Base-by-base conservation (phyloP, 2,329 filamentous ascomycete species). In the Ophiostoma sp. region DNA sequence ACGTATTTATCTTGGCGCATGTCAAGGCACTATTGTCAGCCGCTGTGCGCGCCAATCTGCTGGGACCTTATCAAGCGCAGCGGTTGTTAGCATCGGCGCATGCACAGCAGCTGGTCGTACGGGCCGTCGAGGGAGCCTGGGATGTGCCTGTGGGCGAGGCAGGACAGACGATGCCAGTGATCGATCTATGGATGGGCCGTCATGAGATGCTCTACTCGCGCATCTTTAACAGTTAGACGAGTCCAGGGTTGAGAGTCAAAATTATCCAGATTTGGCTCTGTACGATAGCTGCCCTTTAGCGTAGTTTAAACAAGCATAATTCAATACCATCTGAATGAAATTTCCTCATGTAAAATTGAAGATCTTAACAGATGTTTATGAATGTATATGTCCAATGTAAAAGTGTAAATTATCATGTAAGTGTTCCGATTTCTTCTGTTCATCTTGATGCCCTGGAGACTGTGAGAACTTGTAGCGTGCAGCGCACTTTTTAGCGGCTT, bases 161-260 rank as follows among this genome's bases (percentile, higher is more conserved):
- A 3, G 92, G 91, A 5, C 92, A 95, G 83, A 90, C 85, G 72
- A 90, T 94, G 75, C 93, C 93, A 0, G 87, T 90, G 1, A 90
- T 95, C 87, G 93, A 96, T 83, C 80, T 96, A 42, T 96, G 93
- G 93, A 86, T 94, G 78, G 93, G 93, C 3, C 87, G 93, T 79
- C 93, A 96, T 81, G 93, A 96, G 85, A 84, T 93, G 79, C 81
- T 96, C 76, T 96, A 96, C 81, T 95, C 92, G 74, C 89, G 93
- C 77, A 95, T 96, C 72, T 96, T 96, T 79, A 96, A 96, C 82
- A 95, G 92, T 78, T 95, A 78, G 82, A 7, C 17, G 42, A 33
- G 6, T 17, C 3, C n/a, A n/a, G 57, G 57, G 19, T 17, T 52
- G 19, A 52, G n/a, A 52, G 17, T n/a, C 48, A 22, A 11, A 6